Conservation (phyloP, 495 filamentous ascomycete genomes). For the Ascodesmis nigricans region DNA sequence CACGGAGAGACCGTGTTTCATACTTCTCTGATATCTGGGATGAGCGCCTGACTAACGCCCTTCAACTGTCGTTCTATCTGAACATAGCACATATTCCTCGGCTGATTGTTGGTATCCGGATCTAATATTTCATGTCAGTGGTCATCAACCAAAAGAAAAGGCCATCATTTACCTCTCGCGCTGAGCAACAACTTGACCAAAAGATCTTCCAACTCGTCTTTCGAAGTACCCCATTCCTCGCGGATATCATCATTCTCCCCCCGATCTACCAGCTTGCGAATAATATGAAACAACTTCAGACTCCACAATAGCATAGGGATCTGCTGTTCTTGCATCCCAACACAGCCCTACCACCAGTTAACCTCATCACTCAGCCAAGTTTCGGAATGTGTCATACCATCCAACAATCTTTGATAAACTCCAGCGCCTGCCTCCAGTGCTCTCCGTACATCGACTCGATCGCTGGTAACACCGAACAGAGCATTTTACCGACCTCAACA, state of each 20-base stretch:
- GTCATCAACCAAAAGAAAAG: not conserved
- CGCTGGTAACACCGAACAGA: slow-evolving; percentile 43
- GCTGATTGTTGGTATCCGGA: slow-evolving; percentile 34
- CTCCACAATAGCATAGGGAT: slow-evolving; percentile 27
- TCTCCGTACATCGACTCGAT: slow-evolving; percentile 61
- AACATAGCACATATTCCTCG: slow-evolving; percentile 27
- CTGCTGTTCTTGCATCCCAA: slow-evolving; percentile 6
- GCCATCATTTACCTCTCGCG: slow-evolving; percentile 9
- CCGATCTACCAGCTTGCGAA: slow-evolving; percentile 32
- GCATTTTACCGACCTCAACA: slow-evolving; percentile 37
- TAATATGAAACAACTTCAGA: slow-evolving; percentile 41
- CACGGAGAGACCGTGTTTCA: too few species aligned
- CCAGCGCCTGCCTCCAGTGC: slow-evolving; percentile 52
- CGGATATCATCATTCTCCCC: slow-evolving; percentile 62
- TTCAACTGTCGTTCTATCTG: slow-evolving; percentile 31
- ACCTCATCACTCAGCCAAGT: not conserved
- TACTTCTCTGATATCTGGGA: not conserved
- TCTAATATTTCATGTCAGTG: slow-evolving; percentile 3
- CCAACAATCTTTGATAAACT: slow-evolving; percentile 17
- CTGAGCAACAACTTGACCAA: slow-evolving; percentile 40
- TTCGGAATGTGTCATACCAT: not conserved
- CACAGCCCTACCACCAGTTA: slow-evolving; percentile 5
- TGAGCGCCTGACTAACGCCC: slow-evolving; percentile 31
- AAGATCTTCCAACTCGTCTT: slow-evolving; percentile 28
- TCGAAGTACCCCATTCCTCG: slow-evolving; percentile 41